phyloP scores from a whole-genome alignment of 2,329 filamentous ascomycete species.

The Stemphylium beticola region DNA sequence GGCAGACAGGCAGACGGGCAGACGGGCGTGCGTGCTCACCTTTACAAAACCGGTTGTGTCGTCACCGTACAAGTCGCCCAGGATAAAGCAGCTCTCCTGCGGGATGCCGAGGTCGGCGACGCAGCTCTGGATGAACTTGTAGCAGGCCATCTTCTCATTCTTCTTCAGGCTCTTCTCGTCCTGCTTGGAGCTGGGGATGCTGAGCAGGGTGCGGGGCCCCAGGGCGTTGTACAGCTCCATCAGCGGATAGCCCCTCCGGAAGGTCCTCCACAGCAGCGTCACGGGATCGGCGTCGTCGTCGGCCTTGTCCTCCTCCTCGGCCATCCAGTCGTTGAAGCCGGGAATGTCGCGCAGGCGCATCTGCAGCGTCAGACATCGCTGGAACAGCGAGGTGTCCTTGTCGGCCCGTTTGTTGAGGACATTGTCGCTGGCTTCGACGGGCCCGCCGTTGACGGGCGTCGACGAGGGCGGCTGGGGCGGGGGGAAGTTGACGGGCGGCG shows the following conservation, averaged over 20 bases:
- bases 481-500: conserved; percentile 35
- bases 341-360: conserved; percentile 83
- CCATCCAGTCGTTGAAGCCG: conserved; percentile 76
- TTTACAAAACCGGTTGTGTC: conserved; percentile 98
- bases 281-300: conserved; percentile 79
- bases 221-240: conserved; percentile 89
- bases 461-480: conserved; percentile 23
- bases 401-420: conserved; percentile 98
- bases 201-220: conserved; percentile 70
- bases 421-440: conserved; percentile 80
- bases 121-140: conserved; percentile 91
- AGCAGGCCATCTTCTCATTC: conserved; percentile 83
- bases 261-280: conserved; percentile 85
- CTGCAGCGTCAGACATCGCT: conserved; percentile 88
- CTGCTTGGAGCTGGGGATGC: conserved; percentile 68
- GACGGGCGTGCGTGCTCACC: conserved; percentile 53
- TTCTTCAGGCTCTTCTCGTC: conserved; percentile 67
- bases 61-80: conserved; percentile 88
- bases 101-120: conserved; percentile 81
- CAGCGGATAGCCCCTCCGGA: conserved; percentile 82
- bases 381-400: conserved; percentile 88
- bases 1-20: neutral
- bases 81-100: conserved; percentile 84
- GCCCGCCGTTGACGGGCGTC: conserved; percentile 59
- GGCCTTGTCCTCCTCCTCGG: conserved; percentile 73